These are phyloP conservation scores for Ascochyta clinopodiicola DNA, from an alignment of 2,329 filamentous ascomycete genomes.

Conservation along the genomic window DNA sequence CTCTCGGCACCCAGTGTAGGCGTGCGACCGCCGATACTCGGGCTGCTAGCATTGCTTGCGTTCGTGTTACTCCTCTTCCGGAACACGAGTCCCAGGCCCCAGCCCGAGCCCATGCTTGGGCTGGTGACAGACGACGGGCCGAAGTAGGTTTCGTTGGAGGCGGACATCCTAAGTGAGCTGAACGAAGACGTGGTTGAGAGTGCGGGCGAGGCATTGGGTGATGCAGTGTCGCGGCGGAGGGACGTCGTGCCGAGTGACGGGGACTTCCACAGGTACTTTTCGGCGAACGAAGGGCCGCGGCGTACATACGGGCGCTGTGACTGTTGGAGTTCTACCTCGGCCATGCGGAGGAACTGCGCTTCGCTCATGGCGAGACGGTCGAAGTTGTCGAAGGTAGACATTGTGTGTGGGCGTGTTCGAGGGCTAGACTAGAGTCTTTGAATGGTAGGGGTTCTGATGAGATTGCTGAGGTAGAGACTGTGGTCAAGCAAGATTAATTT, in stretches of 20 bases:
- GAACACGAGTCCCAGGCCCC: conserved; percentile 17
- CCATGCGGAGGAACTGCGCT: conserved; percentile 14
- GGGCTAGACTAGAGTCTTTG: not conserved
- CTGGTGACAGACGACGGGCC: conserved; percentile 7
- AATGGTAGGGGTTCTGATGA: not conserved
- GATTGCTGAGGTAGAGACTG: conserved; percentile 10
- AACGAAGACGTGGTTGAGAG: conserved; percentile 10
- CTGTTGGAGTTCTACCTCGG: conserved; percentile 7
- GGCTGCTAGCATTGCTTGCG: conserved; percentile 10
- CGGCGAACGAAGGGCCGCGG: conserved; percentile 11
- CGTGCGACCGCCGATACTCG: conserved; percentile 11
- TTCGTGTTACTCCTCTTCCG: conserved; percentile 13
- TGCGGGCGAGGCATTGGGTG: conserved; percentile 1
- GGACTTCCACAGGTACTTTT: conserved; percentile 15
- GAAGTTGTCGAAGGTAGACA: conserved; percentile 19
- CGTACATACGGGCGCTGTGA: conserved; percentile 1
- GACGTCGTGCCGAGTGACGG: conserved; percentile 13
- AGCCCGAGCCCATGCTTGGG: conserved; percentile 13
- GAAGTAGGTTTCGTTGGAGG: conserved; percentile 1
- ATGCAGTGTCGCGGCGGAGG: conserved; percentile 5
- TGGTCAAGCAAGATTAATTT: not conserved
- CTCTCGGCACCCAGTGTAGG: conserved; percentile 8
- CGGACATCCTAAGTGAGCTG: conserved; percentile 8
- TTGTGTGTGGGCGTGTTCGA: not conserved
- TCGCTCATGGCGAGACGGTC: conserved; percentile 22